Base-by-base conservation (phyloP, 202 grass and related monocot genomes). In the Alloteropsis angusta region DNA sequence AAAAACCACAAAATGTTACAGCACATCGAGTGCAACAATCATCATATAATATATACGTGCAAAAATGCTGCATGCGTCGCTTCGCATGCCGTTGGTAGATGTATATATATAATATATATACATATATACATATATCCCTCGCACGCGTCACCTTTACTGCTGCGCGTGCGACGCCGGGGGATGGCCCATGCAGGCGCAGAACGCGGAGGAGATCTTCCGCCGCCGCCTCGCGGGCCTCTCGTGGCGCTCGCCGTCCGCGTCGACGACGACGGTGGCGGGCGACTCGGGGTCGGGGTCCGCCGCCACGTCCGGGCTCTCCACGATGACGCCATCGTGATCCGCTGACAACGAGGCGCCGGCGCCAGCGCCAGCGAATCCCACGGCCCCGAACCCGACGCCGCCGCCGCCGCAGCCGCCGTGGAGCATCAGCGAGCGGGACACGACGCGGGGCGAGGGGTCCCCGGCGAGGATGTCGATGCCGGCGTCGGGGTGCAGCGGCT, bases 101-200 rank as follows among this genome's bases (percentile, higher is more conserved):
- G 6, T 8, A 8, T 50, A n/a, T 50, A 50, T 0, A 44, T 28
- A 7, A n/a, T n/a, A 43, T 43, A 21, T 13, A 44, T 21, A 0
- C 3, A 30, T 3, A 30, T 30, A 30, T 30, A 30, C 3, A 32
- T 7, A 25, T 18, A 23, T 13, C 7, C 5, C 52, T 10, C n/a
- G 52, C 4, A 2, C 52, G 2, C 4, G 30, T n/a, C 57, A 26
- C 13, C 9, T 6, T 6, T 86, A 75, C 32, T 70, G 66, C 72
- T 72, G 85, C 25, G 72, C 58, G 9, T 72, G 56, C 47, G 77
- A 70, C 65, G 71, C 5, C 1, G 77, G 76, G 0, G 76, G 80
- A 41, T 78, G 88, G 2, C 76, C 55, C 65, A 84, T 38, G 65
- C 84, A 90, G 3, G 80, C 60, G 47, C 84, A 87, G 54, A 90